phyloP scores from a whole-genome alignment of 139 green algal species.

The Auxenochlorella pyrenoidosa region DNA sequence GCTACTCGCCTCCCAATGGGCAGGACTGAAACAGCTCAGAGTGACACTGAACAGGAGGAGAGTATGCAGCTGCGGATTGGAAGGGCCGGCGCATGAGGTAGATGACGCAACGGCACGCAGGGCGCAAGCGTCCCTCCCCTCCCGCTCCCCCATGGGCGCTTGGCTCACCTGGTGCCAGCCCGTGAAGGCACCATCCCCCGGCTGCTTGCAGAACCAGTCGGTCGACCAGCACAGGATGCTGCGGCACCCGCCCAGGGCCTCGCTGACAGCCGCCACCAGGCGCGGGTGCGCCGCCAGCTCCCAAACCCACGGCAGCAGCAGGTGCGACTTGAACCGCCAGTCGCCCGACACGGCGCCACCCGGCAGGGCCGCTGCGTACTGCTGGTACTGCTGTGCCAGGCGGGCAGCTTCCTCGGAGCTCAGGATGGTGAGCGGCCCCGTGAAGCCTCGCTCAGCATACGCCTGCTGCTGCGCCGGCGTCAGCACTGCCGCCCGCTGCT shows the following conservation, averaged over 20 bases:
- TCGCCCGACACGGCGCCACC: constrained; percentile 9
- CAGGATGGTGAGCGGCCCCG: neutral
- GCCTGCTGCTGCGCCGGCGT: neutral
- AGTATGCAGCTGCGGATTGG: too few relatives aligned
- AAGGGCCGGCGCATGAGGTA: too few relatives aligned
- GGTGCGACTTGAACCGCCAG: constrained; percentile 38
- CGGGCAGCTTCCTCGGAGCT: neutral
- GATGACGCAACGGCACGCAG: too few relatives aligned
- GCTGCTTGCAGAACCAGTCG: constrained; percentile 27
- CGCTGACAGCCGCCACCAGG: constrained; percentile 15
- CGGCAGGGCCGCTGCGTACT: neutral
- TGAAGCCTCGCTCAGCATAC: neutral
- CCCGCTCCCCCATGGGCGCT: too few relatives aligned
- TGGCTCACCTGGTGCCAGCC: constrained; percentile 24
- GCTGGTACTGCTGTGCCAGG: neutral
- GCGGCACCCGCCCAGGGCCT: constrained; percentile 35
- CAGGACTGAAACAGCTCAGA: too few relatives aligned
- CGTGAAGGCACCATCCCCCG: constrained; percentile 13
- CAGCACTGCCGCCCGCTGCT: constrained; percentile 9
- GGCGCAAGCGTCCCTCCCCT: too few relatives aligned
- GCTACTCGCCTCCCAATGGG: too few relatives aligned
- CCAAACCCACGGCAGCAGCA: constrained; percentile 41
- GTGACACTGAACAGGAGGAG: too few relatives aligned
- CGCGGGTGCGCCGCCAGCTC: constrained; percentile 7
- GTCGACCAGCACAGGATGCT: constrained; percentile 39